Evolutionary conservation across 208 protist genomes (phyloP), one percentile per base, ranked within the genome.

Genomic region (Naegleria fowleri): DNA sequence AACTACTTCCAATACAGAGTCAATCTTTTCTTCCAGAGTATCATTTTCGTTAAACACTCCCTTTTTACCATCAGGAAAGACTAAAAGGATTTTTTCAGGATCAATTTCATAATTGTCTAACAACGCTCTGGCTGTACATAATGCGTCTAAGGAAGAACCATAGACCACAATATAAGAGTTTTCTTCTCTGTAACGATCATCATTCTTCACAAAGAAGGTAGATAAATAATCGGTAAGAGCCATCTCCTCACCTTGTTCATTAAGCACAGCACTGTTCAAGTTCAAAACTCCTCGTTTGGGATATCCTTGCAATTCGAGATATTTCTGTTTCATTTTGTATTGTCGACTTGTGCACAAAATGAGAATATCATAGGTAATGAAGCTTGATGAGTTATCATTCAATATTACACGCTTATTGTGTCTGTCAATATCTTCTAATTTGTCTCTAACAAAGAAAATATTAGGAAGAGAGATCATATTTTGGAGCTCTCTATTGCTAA

Each of bases 301-400:
- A 91, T 95, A 94, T 91, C 96, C 94, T 89, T 96, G 92, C 90
- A 94, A 94, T 40, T 43, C 76, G 43, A 41, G 29, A 43, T 93
- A 52, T 75, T 93, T 76, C 16, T 90, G 48, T 59, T 96, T 94
- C 36, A 96, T 93, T 48, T 95, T 94, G 94, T 96, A 98, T 92
- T 98, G 96, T 86, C 96, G 92, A 0, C 96, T 96, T n/a, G 95
- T 94, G 39, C 95, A 94, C 19, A 98, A 92, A 58, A 98, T 91
- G 19, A 98, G 93, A 92, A 97, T 95, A 91, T 98, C 96, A 92
- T 98, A 98, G 39, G 96, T 95, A 92, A 97, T 96, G 83, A 95
- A 96, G 38, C 16, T 48, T 11, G 83, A 86, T 88, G 13, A 13
- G 25, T 88, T 88, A 0, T 88, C 16, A 29, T 39, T 19, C 13